phyloP scores from a whole-genome alignment of 139 green algal genomes.

The Chlamydomonas applanata region DNA sequence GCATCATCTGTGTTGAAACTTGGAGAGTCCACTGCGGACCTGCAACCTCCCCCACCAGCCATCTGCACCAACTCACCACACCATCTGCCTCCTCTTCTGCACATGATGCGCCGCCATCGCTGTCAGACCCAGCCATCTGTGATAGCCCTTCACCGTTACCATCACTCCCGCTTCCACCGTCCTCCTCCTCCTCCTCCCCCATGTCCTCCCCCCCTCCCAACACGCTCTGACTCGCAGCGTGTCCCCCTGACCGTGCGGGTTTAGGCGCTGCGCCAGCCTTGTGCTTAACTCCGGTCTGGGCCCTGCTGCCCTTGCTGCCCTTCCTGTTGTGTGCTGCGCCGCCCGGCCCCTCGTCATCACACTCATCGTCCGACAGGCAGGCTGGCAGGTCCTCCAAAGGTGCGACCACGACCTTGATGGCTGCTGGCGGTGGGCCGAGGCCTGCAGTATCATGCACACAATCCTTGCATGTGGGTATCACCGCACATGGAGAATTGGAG shows the following conservation, averaged over 20 bases:
- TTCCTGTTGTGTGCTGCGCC: background rate
- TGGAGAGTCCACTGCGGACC: too few relatives aligned
- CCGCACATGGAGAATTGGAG: background rate
- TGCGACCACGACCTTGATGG: conserved; percentile 49
- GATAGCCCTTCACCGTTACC: too few relatives aligned
- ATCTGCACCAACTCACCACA: too few relatives aligned
- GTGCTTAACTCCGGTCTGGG: too few relatives aligned
- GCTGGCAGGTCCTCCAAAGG: conserved; percentile 51
- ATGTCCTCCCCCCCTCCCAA: background rate
- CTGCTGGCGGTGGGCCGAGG: conserved; percentile 30
- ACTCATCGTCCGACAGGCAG: conserved; percentile 33
- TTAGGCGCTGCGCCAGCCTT: background rate
- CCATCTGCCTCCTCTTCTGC: too few relatives aligned
- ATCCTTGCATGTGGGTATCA: background rate
- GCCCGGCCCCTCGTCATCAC: conserved; percentile 21
- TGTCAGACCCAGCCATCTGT: too few relatives aligned
- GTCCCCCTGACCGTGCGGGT: background rate
- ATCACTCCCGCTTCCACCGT: too few relatives aligned
- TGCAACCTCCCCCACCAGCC: too few relatives aligned
- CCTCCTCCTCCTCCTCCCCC: background rate
- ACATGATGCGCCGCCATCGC: too few relatives aligned
- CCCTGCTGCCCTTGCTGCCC: background rate
- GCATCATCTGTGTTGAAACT: too few relatives aligned
- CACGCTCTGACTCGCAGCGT: background rate
- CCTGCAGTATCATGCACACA: background rate